Evolutionary conservation across 164 flowering plant genomes (phyloP), one percentile per base, ranked within the genome.

Genomic region (Platanus orientalis): DNA sequence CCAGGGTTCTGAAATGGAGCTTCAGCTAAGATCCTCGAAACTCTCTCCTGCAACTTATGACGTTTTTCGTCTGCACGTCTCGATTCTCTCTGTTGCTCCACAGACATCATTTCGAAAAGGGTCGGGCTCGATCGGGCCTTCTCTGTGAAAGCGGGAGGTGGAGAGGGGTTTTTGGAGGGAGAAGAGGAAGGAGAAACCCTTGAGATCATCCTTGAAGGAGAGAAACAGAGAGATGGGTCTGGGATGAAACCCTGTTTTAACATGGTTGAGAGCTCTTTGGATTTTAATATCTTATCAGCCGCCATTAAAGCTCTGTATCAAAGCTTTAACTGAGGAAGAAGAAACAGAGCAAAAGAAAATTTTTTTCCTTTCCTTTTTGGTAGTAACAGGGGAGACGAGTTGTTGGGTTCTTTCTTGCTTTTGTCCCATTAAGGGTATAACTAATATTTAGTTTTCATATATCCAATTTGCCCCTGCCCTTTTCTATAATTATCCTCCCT

Each of bases 221-320:
- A 80, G 73, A 70, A 70, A 11, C 84, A 60, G 63, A 83, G 66
- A 5, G 86, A 59, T 30, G 80, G 81, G 75, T 85, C 81, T 1
- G 93, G 74, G 42, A 92, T 72, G 82, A 92, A 90, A 10, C 98
- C 98, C 50, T 92, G 98, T 59, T 77, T 90, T 17, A 90, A 82
- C 94, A 89, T 87, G 6, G 88, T 52, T 25, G 98, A 87, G 40
- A 88, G 85, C 42, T 82, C 81, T 61, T 75, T 71, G 11, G 80
- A 67, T 36, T 56, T 45, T 17, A 34, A 48, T 28, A 55, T 25
- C 58, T 21, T 67, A 12, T 61, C 65, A 16, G 75, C 58, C 12
- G 73, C 62, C 75, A 68, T 68, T n/a, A n/a, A n/a, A n/a, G n/a
- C n/a, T n/a, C n/a, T n/a, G n/a, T n/a, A n/a, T n/a, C n/a, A n/a